Percentiles rank a stretch among this genome's conserved stretches.
Conservation (phyloP, 2,329 filamentous ascomycete species). For the Cladosporium velox region DNA sequence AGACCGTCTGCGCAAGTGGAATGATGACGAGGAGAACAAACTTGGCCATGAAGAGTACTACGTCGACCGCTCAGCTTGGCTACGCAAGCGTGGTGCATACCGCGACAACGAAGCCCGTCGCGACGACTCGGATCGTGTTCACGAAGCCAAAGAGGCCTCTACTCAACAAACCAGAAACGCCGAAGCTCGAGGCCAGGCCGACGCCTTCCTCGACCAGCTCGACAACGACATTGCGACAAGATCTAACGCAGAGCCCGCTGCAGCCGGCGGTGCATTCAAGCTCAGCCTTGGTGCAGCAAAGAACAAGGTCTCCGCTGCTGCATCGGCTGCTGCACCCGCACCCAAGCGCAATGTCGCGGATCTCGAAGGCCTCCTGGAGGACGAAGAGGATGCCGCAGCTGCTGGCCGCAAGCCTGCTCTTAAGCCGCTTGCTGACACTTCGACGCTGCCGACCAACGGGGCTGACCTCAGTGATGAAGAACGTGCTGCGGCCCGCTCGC, state of each 20-base stretch:
- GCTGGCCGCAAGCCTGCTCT: constrained; percentile 38
- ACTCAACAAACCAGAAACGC: constrained; percentile 67
- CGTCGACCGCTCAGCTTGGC: constrained; percentile 80
- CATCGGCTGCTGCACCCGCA: constrained; percentile 34
- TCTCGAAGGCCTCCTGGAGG: constrained; percentile 89
- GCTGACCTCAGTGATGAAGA: constrained; percentile 83
- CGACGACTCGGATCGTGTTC: constrained; percentile 79
- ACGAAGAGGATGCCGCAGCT: constrained; percentile 79
- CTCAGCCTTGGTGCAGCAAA: constrained; percentile 85
- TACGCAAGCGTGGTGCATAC: constrained; percentile 74
- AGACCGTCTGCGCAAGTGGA: constrained; percentile 75
- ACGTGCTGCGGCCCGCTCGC: constrained; percentile 74
- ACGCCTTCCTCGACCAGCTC: constrained; percentile 85
- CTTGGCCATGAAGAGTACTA: constrained; percentile 88
- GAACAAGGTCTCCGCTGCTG: constrained; percentile 58
- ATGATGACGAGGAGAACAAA: constrained; percentile 82
- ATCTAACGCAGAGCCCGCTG: constrained; percentile 45
- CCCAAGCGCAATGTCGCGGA: constrained; percentile 76
- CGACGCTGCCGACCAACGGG: constrained; percentile 71
- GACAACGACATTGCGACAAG: constrained; percentile 68
- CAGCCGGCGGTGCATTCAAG: constrained; percentile 66
- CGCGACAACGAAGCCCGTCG: constrained; percentile 71
- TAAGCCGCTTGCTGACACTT: constrained; percentile 46
- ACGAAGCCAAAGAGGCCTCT: constrained; percentile 73
- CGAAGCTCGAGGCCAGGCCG: constrained; percentile 79